A percentile compares a stretch with the other conserved stretches of the same genome.
Evolutionary conservation across 2,329 filamentous ascomycete genomes (phyloP).

Genomic region (Shiraia sp.): DNA sequence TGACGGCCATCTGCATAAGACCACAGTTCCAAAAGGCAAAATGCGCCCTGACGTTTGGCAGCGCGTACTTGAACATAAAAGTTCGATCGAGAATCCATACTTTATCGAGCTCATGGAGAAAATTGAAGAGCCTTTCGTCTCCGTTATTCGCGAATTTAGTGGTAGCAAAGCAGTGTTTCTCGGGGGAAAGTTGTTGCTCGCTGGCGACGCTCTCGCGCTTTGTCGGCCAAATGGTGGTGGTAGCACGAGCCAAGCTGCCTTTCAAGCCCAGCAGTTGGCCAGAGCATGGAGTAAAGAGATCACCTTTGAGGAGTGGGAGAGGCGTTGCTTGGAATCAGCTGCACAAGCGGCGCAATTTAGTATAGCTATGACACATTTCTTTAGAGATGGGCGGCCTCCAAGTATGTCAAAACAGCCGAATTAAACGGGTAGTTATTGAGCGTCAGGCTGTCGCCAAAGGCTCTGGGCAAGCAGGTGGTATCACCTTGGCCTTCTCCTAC

Average conservation of each 20-base stretch:
- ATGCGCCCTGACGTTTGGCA: conserved; percentile 43
- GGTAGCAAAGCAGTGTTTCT: neutral
- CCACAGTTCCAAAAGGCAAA: conserved; percentile 45
- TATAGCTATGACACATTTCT: too few relatives aligned
- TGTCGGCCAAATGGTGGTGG: conserved; percentile 3
- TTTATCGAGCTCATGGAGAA: conserved; percentile 44
- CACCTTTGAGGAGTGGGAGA: conserved; percentile 32
- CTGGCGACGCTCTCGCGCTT: conserved; percentile 3
- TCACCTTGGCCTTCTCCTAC: too few relatives aligned
- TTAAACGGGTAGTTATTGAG: too few relatives aligned
- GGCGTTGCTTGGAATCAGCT: too few relatives aligned
- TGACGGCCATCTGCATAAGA: conserved; percentile 37
- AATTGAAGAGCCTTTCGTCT: conserved; percentile 46
- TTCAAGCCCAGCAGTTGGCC: conserved; percentile 41
- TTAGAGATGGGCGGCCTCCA: too few relatives aligned
- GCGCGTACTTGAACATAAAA: conserved; percentile 23
- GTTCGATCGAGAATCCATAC: conserved; percentile 32
- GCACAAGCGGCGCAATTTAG: too few relatives aligned
- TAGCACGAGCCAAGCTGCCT: conserved; percentile 34
- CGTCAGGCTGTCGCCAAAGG: too few relatives aligned
- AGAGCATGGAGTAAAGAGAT: conserved; percentile 39
- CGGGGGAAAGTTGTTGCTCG: conserved; percentile 3
- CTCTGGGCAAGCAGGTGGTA: too few relatives aligned
- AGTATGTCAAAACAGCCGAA: too few relatives aligned
- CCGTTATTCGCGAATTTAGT: conserved; percentile 46